Percentiles rank a stretch among this genome's conserved stretches.
phyloP scores from a whole-genome alignment of 371 early-diverging fungal species.

The Synchytrium microbalum region DNA sequence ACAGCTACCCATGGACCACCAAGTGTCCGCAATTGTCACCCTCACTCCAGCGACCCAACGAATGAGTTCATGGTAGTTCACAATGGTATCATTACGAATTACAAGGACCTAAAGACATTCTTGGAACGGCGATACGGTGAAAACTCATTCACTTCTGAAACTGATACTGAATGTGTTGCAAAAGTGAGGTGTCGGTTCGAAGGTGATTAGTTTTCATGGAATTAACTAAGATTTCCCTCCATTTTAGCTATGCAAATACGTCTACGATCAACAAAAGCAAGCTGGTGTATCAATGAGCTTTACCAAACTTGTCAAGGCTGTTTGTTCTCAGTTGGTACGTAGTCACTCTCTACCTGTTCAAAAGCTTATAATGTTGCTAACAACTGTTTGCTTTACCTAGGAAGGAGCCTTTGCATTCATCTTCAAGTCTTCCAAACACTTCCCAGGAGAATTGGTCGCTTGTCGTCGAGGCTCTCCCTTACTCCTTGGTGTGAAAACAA shows the following conservation, averaged over 20 bases:
- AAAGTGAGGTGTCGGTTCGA: conserved; percentile 35
- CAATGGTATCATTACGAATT: conserved; percentile 73
- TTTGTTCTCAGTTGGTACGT: conserved; percentile 41
- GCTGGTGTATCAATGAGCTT: conserved; percentile 29
- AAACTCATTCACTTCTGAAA: conserved; percentile 55
- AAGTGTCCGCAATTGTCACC: conserved; percentile 58
- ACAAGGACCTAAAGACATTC: conserved; percentile 46
- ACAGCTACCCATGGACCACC: conserved; percentile 70
- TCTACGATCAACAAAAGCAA: conserved; percentile 47
- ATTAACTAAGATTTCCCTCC: neutral
- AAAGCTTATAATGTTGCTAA: conserved; percentile 3
- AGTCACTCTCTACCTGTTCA: conserved; percentile 13
- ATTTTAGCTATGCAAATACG: conserved; percentile 30
- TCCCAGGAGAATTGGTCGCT: conserved; percentile 60
- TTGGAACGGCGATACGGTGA: conserved; percentile 44
- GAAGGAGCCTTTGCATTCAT: conserved; percentile 66
- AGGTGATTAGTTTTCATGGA: neutral
- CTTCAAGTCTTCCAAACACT: conserved; percentile 47
- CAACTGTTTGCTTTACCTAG: conserved; percentile 16
- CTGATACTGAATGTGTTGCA: conserved; percentile 65
- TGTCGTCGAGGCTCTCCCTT: conserved; percentile 60
- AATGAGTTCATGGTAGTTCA: conserved; percentile 63
- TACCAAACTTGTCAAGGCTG: conserved; percentile 41
- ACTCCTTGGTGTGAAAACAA: conserved; percentile 57
- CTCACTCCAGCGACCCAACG: conserved; percentile 51